phyloP scores from a whole-genome alignment of 2,329 filamentous ascomycete species.

The Xylogone sp. region DNA sequence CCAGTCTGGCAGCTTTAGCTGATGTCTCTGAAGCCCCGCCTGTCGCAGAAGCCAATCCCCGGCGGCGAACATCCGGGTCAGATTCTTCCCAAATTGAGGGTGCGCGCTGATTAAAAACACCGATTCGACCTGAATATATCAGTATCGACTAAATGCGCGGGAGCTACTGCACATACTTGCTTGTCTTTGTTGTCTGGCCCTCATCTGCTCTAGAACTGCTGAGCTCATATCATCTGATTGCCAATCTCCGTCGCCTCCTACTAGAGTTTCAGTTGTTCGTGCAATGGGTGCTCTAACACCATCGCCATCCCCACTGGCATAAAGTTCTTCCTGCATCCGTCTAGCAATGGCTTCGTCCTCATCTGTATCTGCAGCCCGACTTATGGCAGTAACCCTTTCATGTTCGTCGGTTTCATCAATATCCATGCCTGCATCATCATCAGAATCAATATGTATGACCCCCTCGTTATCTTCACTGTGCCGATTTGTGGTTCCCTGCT shows the following conservation, averaged over 20 bases:
- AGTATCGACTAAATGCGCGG: constrained; percentile 4
- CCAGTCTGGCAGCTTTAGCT: constrained; percentile 72
- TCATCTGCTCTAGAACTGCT: constrained; percentile 21
- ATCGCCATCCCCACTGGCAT: constrained; percentile 55
- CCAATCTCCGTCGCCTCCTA: constrained; percentile 61
- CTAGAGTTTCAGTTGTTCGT: constrained; percentile 84
- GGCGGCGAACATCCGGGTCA: constrained; percentile 42
- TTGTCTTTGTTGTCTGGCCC: constrained; percentile 28
- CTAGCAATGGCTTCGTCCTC: constrained; percentile 93
- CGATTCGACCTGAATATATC: constrained; percentile 37
- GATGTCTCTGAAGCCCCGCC: constrained; percentile 63
- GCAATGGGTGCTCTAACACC: constrained; percentile 86
- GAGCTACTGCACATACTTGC: constrained; percentile 13
- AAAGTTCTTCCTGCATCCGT: constrained; percentile 87
- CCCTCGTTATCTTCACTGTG: constrained; percentile 51
- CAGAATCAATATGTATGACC: constrained; percentile 74
- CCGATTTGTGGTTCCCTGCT: constrained; percentile 14
- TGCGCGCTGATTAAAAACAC: constrained; percentile 67
- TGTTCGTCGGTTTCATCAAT: constrained; percentile 32
- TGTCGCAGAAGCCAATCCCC: constrained; percentile 55
- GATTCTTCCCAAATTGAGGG: constrained; percentile 46
- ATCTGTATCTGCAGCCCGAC: constrained; percentile 59
- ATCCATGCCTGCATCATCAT: constrained; percentile 60
- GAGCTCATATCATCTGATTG: constrained; percentile 38
- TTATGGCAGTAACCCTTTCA: constrained; percentile 30